Conservation (phyloP, 768 basidiomycete species). For the Amanita fuliginea region DNA sequence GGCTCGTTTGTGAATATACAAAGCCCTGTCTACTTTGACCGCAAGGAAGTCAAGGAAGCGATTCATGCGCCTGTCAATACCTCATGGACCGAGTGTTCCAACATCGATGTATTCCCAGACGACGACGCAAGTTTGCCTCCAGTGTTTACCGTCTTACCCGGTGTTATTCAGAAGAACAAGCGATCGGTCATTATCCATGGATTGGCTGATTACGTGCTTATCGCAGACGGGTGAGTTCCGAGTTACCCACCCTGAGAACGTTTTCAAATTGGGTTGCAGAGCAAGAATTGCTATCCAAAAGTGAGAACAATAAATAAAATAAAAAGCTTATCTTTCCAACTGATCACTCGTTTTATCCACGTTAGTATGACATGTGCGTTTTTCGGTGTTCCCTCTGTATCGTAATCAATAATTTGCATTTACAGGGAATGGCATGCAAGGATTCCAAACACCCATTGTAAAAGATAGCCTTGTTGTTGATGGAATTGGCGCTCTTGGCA, state of each 20-base stretch:
- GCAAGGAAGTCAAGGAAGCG: constrained; percentile 9
- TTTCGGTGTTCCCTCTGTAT: neutral
- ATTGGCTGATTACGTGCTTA: constrained; percentile 60
- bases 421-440: constrained; percentile 8
- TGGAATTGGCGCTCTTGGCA: constrained; percentile 58
- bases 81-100: constrained; percentile 54
- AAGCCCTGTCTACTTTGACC: constrained; percentile 61
- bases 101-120: constrained; percentile 46
- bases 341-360: neutral
- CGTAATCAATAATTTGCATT: neutral
- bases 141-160: constrained; percentile 55
- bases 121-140: constrained; percentile 55
- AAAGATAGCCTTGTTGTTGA: constrained; percentile 63
- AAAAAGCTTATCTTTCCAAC: neutral
- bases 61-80: constrained; percentile 20
- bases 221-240: constrained; percentile 35
- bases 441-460: constrained; percentile 58
- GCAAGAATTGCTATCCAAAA: constrained; percentile 56
- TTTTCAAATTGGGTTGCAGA: constrained; percentile 17
- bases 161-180: constrained; percentile 65
- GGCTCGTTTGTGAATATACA: constrained; percentile 48
- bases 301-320: constrained; percentile 20
- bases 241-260: no score
- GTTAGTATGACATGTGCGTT: constrained; percentile 32
- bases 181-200: constrained; percentile 64